Percentiles rank a stretch among this genome's conserved stretches.
Conservation (phyloP, 768 basidiomycete species). For the Rhodotorula paludigena region DNA sequence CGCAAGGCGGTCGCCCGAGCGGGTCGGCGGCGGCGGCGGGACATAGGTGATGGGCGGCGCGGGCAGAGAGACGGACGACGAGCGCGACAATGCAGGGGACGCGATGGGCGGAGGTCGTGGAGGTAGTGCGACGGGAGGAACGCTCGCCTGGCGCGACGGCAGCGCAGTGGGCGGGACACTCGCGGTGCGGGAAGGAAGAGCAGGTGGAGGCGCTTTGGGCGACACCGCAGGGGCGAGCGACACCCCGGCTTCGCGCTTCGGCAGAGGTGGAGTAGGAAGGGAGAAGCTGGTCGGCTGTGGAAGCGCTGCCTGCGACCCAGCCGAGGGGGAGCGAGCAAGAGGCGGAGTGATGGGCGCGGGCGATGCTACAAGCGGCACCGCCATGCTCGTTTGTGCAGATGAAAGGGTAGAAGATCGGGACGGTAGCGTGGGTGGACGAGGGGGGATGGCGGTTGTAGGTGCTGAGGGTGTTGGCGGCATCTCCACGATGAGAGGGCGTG, state of each 20-base stretch:
- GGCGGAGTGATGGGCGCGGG: background rate
- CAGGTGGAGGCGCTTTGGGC: too few relatives aligned
- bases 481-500: conserved; percentile 8
- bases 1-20: conserved; percentile 3
- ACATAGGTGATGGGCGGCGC: conserved; percentile 2
- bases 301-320: too few relatives aligned
- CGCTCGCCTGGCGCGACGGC: background rate
- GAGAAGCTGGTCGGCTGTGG: too few relatives aligned
- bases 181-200: too few relatives aligned
- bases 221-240: too few relatives aligned
- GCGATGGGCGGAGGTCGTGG: background rate
- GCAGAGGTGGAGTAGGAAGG: background rate
- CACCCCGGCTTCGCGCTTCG: too few relatives aligned
- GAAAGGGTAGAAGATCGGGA: conserved; percentile 9
- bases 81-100: background rate
- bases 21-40: conserved; percentile 34
- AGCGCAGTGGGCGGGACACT: too few relatives aligned
- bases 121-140: background rate
- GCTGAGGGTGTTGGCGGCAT: background rate
- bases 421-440: conserved; percentile 10
- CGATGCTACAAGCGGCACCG: too few relatives aligned
- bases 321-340: background rate
- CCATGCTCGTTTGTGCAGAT: background rate
- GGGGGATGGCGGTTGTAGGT: too few relatives aligned
- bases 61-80: background rate